phyloP scores from a whole-genome alignment of 495 filamentous ascomycete species.

The Trichoderma erinaceum region DNA sequence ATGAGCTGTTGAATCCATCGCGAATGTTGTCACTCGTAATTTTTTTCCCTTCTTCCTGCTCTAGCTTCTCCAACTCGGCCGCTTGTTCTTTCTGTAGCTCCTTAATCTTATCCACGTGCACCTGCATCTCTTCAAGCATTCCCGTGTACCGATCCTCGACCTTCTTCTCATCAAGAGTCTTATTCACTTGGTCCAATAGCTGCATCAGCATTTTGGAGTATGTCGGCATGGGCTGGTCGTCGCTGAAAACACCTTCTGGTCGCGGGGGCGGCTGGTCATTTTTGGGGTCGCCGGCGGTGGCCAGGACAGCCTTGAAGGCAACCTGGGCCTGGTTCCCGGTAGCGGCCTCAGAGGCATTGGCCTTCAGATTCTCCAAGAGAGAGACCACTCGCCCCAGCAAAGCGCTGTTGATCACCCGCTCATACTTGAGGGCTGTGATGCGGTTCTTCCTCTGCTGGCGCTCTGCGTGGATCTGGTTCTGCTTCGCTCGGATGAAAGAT shows the following conservation, averaged over 20 bases:
- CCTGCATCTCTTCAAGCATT: constrained; percentile 68
- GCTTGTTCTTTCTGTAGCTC: constrained; percentile 69
- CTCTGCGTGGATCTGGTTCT: constrained; percentile 90
- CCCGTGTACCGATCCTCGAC: constrained; percentile 58
- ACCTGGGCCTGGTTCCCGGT: constrained; percentile 63
- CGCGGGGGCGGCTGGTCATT: constrained; percentile 71
- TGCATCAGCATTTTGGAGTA: constrained; percentile 96
- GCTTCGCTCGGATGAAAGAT: constrained; percentile 97
- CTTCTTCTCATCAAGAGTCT: constrained; percentile 66
- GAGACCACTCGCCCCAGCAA: constrained; percentile 74
- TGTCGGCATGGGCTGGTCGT: constrained; percentile 65
- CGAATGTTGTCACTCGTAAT: constrained; percentile 92
- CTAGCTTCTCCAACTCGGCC: constrained; percentile 67
- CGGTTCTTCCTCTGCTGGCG: constrained; percentile 75
- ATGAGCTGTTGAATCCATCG: constrained; percentile 83
- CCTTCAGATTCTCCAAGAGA: constrained; percentile 63
- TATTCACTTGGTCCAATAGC: constrained; percentile 89
- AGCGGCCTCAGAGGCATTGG: constrained; percentile 55
- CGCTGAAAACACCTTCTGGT: constrained; percentile 65
- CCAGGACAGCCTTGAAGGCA: constrained; percentile 81
- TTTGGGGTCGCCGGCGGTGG: constrained; percentile 59
- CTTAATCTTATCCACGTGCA: constrained; percentile 69
- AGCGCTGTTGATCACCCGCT: constrained; percentile 87
- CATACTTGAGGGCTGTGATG: constrained; percentile 87
- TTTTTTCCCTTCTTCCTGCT: constrained; percentile 80